Evolutionary conservation across 2,329 filamentous ascomycete species (phyloP).

Genomic region (Ophiostoma sp.): DNA sequence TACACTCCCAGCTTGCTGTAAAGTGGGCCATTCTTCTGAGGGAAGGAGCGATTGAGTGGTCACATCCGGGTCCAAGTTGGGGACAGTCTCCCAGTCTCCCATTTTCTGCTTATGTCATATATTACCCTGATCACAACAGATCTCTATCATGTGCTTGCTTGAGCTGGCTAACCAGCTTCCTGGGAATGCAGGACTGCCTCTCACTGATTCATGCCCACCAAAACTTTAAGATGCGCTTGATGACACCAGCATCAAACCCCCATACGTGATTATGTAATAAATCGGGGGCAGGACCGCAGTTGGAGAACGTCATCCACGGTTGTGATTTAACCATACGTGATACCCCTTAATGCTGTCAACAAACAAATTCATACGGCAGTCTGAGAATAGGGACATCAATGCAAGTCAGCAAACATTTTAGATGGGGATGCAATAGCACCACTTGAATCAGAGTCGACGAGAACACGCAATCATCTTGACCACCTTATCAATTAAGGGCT

Average conservation of each 20-base stretch:
- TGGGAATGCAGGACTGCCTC: too few species aligned
- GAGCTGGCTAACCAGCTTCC: too few species aligned
- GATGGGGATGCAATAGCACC: too few species aligned
- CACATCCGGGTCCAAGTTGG: neutral
- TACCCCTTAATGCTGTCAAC: neutral
- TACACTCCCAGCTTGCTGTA: neutral
- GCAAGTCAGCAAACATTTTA: too few species aligned
- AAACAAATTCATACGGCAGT: neutral
- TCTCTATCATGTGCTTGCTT: too few species aligned
- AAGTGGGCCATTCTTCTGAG: neutral
- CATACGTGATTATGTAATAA: neutral
- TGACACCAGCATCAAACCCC: neutral
- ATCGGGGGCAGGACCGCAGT: neutral
- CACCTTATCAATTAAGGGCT: too few species aligned
- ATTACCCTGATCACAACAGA: too few species aligned
- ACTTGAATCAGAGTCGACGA: too few species aligned
- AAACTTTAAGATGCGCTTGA: neutral
- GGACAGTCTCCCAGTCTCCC: neutral
- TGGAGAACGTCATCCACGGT: neutral
- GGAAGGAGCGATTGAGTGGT: neutral
- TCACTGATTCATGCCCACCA: too few species aligned
- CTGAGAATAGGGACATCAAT: too few species aligned
- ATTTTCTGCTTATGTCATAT: neutral
- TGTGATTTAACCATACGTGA: neutral
- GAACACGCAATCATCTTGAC: too few species aligned